Conservation (phyloP, 1,284 basidiomycete species). For the Tilletia caries region DNA sequence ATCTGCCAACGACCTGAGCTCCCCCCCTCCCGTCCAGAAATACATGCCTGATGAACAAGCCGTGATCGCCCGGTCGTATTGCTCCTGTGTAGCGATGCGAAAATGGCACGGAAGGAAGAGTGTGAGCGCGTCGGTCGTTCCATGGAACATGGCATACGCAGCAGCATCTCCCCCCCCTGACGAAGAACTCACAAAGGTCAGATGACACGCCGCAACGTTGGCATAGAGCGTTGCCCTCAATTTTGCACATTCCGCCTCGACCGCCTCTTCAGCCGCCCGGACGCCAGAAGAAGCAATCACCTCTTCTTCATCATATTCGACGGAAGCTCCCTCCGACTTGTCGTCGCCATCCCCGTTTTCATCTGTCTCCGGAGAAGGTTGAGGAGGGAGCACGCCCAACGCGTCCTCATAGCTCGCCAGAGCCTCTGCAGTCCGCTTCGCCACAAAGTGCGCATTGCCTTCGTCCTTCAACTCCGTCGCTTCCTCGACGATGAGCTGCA, state of each 20-base stretch:
- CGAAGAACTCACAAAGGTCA: slow-evolving; percentile 63
- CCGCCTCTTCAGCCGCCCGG: neutral
- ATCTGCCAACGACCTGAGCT: neutral
- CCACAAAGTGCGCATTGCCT: slow-evolving; percentile 32
- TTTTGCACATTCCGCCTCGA: slow-evolving; percentile 20
- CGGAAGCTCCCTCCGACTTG: slow-evolving; percentile 16
- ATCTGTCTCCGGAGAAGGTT: slow-evolving; percentile 7
- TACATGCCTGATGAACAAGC: slow-evolving; percentile 61
- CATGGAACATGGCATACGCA: no score
- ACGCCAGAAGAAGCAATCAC: neutral
- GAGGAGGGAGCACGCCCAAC: slow-evolving; percentile 27
- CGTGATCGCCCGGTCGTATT: slow-evolving; percentile 65
- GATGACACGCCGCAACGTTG: slow-evolving; percentile 75
- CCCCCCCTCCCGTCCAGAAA: no score
- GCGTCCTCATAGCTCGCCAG: slow-evolving; percentile 34
- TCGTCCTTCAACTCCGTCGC: slow-evolving; percentile 30
- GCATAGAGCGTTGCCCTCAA: slow-evolving; percentile 60
- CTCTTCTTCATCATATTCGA: neutral
- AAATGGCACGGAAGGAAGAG: neutral
- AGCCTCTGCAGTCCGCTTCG: slow-evolving; percentile 30
- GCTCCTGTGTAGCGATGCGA: slow-evolving; percentile 17
- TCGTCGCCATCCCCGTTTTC: neutral
- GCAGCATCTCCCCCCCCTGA: no score
- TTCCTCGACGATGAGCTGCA: slow-evolving; percentile 22
- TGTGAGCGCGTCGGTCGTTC: no score